Base-by-base conservation (phyloP, 1,139 yeast genomes). In the Blastobotrys capitulatus region DNA sequence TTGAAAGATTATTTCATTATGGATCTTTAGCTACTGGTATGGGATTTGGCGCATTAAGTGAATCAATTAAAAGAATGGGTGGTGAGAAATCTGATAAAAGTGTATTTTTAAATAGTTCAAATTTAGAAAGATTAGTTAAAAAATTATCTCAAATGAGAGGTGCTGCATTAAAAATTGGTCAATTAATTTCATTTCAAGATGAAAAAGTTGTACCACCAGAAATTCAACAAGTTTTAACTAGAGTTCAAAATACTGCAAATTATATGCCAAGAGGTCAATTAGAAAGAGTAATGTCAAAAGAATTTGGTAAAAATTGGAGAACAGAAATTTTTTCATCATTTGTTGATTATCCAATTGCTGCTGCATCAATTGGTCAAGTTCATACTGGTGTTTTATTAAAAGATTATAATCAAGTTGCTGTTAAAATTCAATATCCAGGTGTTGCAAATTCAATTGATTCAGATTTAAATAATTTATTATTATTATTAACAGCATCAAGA, bases 371-470 rank as follows among this genome's bases (percentile, higher is more conserved):
- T 59, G 97, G 98, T 2, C 97, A 92, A 67, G 98, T 92, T 2
- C 98, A 92, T 68, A 76, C 75, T 43, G 98, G 96, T 1, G 82
- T 79, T 10, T 74, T 95, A 19, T 59, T 67, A 31, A 73, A 69
- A 10, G 66, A 67, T 34, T 77, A 79, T 54, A 70, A 78, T n/a
- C 79, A 80, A 31, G 96, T 90, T 27, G 98, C 95, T n/a, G 95
- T 92, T 13, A 92, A 92, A 64, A 89, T 92, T 3, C 99, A 92
- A 66, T 92, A 92, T 61, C 99, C 99, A 0, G 98, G 98, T n/a
- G 97, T 92, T 12, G 94, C 86, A 20, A 82, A 85, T 56, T 83
- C 95, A 12, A 94, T 92, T 60, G 97, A 92, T 65, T 86, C 96
- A 1, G 99, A 92, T 67, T 76, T 92, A 65, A 92, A 86, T 67